These are phyloP conservation scores for Cladosporium sp. DNA, from an alignment of 2,329 filamentous ascomycete genomes.

Conservation along the genomic window DNA sequence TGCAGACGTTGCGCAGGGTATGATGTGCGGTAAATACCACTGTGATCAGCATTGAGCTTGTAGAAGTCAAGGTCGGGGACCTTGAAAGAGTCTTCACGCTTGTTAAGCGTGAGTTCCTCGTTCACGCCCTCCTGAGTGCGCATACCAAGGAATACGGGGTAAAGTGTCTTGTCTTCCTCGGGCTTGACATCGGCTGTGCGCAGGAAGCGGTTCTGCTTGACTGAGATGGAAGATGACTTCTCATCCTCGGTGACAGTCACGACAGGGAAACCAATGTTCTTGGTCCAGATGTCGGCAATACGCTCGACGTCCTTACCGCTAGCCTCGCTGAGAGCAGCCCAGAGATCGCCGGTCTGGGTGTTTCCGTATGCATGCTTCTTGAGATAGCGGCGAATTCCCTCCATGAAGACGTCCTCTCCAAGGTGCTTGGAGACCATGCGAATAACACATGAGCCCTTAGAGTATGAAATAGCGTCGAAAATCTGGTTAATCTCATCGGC, in stretches of 20 bases:
- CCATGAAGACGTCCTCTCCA: slow-evolving; percentile 87
- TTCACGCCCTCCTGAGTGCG: slow-evolving; percentile 80
- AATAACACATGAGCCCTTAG: slow-evolving; percentile 91
- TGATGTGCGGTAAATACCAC: slow-evolving; percentile 83
- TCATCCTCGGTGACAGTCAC: slow-evolving; percentile 77
- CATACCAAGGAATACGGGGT: slow-evolving; percentile 83
- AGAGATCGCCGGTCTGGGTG: slow-evolving; percentile 85
- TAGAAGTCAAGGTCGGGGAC: slow-evolving; percentile 80
- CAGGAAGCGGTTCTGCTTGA: slow-evolving; percentile 94
- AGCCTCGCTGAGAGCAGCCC: slow-evolving; percentile 79
- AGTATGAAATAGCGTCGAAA: slow-evolving; percentile 96
- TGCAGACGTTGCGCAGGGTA: slow-evolving; percentile 78
- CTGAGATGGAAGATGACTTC: slow-evolving; percentile 66
- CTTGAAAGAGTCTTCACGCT: slow-evolving; percentile 73
- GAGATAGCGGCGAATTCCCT: slow-evolving; percentile 84
- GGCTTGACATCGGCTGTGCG: slow-evolving; percentile 89
- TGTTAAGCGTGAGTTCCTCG: slow-evolving; percentile 66
- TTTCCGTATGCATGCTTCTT: slow-evolving; percentile 97
- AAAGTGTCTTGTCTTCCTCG: slow-evolving; percentile 83
- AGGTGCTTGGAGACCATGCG: slow-evolving; percentile 97
- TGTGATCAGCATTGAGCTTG: slow-evolving; percentile 95
- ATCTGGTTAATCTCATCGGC: slow-evolving; percentile 98
- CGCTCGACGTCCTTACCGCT: slow-evolving; percentile 87
- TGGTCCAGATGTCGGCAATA: slow-evolving; percentile 95
- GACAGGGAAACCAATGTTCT: slow-evolving; percentile 90